phyloP scores from a whole-genome alignment of 352 stramenopile genomes.

The Pythium phragmitis region DNA sequence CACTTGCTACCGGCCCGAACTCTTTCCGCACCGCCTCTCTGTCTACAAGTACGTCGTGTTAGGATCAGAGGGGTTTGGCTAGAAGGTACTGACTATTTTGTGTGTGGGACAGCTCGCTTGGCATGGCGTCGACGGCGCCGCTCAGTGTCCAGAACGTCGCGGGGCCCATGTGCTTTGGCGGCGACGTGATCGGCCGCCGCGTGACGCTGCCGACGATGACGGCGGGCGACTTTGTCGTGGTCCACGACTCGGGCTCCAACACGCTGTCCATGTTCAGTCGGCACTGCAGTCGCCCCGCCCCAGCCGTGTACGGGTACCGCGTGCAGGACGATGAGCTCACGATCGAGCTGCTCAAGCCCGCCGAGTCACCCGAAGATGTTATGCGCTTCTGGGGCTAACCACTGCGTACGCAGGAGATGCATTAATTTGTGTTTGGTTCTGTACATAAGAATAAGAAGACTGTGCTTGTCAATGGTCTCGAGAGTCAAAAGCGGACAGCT shows the following conservation, averaged over 20 bases:
- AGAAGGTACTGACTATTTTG: conserved; percentile 7
- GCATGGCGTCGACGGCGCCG: conserved; percentile 43
- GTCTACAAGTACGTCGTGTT: conserved; percentile 68
- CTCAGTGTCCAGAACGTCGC: conserved; percentile 75
- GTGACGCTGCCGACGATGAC: conserved; percentile 60
- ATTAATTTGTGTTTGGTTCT: neutral
- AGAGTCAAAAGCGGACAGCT: too few relatives aligned
- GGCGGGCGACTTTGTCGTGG: conserved; percentile 78
- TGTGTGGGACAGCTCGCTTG: conserved; percentile 36
- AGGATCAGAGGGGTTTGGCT: neutral
- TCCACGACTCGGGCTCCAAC: conserved; percentile 88
- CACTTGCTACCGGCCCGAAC: conserved; percentile 79
- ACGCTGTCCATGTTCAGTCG: conserved; percentile 87
- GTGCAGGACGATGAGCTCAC: conserved; percentile 43
- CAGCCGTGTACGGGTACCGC: conserved; percentile 82
- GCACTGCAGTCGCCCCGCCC: conserved; percentile 82
- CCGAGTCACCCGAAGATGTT: conserved; percentile 71
- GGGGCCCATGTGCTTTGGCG: conserved; percentile 91
- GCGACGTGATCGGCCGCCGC: conserved; percentile 80
- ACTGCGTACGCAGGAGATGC: neutral
- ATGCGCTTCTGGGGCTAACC: conserved; percentile 76
- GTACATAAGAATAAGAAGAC: neutral
- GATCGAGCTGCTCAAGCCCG: conserved; percentile 70
- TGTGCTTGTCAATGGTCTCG: too few relatives aligned
- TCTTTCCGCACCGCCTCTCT: conserved; percentile 79